Base-by-base conservation (phyloP, 1,284 basidiomycete species). In the Melampsora larici-populina region DNA sequence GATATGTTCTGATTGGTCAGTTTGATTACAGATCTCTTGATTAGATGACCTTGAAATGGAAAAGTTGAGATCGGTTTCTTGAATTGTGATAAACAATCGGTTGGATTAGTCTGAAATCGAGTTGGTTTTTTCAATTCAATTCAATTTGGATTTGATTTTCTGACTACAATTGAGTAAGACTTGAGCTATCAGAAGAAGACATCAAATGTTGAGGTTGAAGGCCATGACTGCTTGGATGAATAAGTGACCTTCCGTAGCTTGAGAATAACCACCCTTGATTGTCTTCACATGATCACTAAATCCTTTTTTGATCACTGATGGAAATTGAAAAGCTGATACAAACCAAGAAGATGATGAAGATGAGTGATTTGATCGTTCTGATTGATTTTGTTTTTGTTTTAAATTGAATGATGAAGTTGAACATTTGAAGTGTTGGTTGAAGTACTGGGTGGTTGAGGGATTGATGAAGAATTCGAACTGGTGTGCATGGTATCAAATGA, bases 251-350 rank as follows among this genome's bases (percentile, higher is more conserved):
- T 15, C 48, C 24, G 15, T 51, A 0, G 46, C 26, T 46, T n/a
- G 43, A 70, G 18, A 18, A 29, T 55, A 36, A 7, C 73, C 65
- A 60, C 73, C 65, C 49, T 64, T 51, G 49, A 75, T 64, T 9
- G 64, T 66, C 65, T 67, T 75, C 31, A 75, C 63, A 75, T 67
- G 67, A 51, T 75, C 73, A 51, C 55, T 75, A 43, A 75, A 67
- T 31, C 67, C 73, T 48, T 62, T 66, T 64, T 75, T 75, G 31
- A 75, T 75, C n/a, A 75, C 73, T 18, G 73, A 75, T 33, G 73
- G 73, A 1, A 75, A 29, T 36, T 75, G 73, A 51, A 75, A 75
- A 15, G 73, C 73, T n/a, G 67, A 55, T 40, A 64, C 73, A 6
- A 75, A n/a, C n/a, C n/a, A n/a, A n/a, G n/a, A n/a, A n/a, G n/a